A percentile compares a stretch with the other conserved stretches of the same genome.
These are phyloP conservation scores for Sporisorium sorghi DNA, from an alignment of 1,284 basidiomycete species.

Conservation along the genomic window DNA sequence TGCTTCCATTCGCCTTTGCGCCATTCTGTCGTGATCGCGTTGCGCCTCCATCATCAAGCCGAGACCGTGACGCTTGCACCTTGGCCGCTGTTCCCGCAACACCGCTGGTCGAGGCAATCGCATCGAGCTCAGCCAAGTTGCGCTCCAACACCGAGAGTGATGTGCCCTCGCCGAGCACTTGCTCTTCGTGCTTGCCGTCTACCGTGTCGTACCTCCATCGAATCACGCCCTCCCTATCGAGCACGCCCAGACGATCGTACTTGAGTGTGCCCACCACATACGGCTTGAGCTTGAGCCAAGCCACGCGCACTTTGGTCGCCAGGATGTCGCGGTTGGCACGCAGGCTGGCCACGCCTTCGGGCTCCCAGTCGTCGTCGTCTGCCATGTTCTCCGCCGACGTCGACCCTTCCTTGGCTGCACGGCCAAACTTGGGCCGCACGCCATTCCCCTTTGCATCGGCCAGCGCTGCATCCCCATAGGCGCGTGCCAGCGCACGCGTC, in stretches of 20 bases:
- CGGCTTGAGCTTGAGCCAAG: slow-evolving; percentile 59
- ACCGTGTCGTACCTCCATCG: slow-evolving; percentile 55
- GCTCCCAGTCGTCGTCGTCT: slow-evolving; percentile 52
- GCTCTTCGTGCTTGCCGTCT: slow-evolving; percentile 51
- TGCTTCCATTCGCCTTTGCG: slow-evolving; percentile 1
- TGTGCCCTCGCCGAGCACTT: slow-evolving; percentile 58
- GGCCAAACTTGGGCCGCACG: slow-evolving; percentile 30
- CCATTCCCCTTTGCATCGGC: slow-evolving; percentile 29
- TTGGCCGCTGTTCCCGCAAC: too few relatives aligned
- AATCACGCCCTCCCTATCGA: slow-evolving; percentile 50
- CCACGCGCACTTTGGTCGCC: slow-evolving; percentile 62
- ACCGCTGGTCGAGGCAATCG: slow-evolving; percentile 10
- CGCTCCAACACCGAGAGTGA: slow-evolving; percentile 47
- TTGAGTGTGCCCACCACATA: slow-evolving; percentile 58
- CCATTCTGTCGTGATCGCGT: slow-evolving; percentile 7
- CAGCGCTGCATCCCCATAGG: slow-evolving; percentile 39
- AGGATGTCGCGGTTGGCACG: slow-evolving; percentile 60
- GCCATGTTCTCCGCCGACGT: slow-evolving; percentile 9
- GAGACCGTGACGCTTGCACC: slow-evolving; percentile 7
- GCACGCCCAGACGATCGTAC: slow-evolving; percentile 53
- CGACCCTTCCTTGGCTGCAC: slow-evolving; percentile 13
- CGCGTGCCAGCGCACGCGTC: slow-evolving; percentile 48
- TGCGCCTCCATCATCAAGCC: slow-evolving; percentile 1
- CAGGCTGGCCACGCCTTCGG: slow-evolving; percentile 42
- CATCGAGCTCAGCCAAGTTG: slow-evolving; percentile 54